Conservation (phyloP, 192 early-diverging fungal genomes). For the Funneliformis geosporum region DNA sequence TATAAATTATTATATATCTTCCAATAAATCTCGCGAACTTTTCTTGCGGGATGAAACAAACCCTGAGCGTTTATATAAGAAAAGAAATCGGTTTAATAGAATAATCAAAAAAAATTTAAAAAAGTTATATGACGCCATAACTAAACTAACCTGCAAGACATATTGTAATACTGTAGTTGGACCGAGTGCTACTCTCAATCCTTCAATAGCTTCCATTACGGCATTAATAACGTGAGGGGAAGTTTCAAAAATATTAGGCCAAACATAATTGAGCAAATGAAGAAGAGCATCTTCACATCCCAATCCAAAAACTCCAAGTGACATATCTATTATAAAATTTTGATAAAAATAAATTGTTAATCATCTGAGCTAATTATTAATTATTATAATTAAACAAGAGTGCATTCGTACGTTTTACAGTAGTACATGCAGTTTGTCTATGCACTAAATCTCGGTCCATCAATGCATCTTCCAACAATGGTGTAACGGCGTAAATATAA, state of each 20-base stretch:
- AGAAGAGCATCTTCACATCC: constrained; percentile 92
- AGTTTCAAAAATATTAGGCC: constrained; percentile 99
- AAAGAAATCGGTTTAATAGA: neutral
- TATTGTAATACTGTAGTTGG: constrained; percentile 84
- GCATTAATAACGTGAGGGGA: constrained; percentile 97
- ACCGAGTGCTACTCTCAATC: constrained; percentile 86
- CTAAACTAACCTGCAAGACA: constrained; percentile 49
- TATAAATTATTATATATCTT: constrained; percentile 97
- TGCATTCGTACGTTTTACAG: constrained; percentile 70
- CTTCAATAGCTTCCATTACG: constrained; percentile 97
- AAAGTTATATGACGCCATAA: neutral
- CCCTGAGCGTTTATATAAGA: constrained; percentile 61
- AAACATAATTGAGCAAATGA: constrained; percentile 93
- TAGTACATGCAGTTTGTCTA: constrained; percentile 94
- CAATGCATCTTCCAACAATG: constrained; percentile 93
- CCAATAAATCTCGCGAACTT: constrained; percentile 98
- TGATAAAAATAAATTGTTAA: neutral
- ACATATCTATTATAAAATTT: constrained; percentile 60
- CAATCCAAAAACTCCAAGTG: constrained; percentile 89
- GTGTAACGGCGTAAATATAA: constrained; percentile 96
- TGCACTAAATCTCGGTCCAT: constrained; percentile 98
- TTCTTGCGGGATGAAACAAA: constrained; percentile 94
- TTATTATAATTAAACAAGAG: neutral
- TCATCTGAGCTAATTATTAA: neutral
- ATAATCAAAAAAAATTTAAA: neutral